Conservation (phyloP, 768 basidiomycete genomes). For the Russula griseocarnosa region DNA sequence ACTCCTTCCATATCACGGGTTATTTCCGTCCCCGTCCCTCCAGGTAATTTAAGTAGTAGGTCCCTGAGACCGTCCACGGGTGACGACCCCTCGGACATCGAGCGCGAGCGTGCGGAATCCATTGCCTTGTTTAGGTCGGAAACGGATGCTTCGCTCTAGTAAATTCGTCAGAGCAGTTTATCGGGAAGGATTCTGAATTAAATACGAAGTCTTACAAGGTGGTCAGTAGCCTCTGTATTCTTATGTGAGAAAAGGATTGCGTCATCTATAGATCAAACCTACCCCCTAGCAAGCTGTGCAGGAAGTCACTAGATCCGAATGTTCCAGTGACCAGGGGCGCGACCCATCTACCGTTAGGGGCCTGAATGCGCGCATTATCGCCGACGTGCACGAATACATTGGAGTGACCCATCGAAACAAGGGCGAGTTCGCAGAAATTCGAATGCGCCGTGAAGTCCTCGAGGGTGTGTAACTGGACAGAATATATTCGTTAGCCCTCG, state of each 20-base stretch:
- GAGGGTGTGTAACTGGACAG: conserved; percentile 63
- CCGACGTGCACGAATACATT: conserved; percentile 88
- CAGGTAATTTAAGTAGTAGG: conserved; percentile 60
- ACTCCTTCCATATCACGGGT: conserved; percentile 66
- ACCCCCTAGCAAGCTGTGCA: conserved; percentile 73
- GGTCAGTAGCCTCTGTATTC: conserved; percentile 55
- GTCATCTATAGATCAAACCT: conserved; percentile 29
- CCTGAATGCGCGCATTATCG: conserved; percentile 66
- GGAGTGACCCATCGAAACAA: conserved; percentile 67
- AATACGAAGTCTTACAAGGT: conserved; percentile 43
- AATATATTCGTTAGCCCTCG: background rate
- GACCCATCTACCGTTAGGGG: conserved; percentile 70
- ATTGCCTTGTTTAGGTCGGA: conserved; percentile 80
- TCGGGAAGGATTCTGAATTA: background rate
- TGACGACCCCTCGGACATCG: conserved; percentile 33
- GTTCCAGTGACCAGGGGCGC: conserved; percentile 83
- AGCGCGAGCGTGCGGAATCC: conserved; percentile 56
- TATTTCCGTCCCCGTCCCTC: conserved; percentile 56
- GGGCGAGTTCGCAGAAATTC: conserved; percentile 82
- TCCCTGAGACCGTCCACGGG: conserved; percentile 53
- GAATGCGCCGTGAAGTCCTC: conserved; percentile 90
- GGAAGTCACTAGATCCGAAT: conserved; percentile 76
- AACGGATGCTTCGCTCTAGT: conserved; percentile 64
- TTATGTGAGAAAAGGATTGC: background rate
- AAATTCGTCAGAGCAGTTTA: background rate